Evolutionary conservation across 805 yeast species (phyloP).

Genomic region (Myxozyma monticola): DNA sequence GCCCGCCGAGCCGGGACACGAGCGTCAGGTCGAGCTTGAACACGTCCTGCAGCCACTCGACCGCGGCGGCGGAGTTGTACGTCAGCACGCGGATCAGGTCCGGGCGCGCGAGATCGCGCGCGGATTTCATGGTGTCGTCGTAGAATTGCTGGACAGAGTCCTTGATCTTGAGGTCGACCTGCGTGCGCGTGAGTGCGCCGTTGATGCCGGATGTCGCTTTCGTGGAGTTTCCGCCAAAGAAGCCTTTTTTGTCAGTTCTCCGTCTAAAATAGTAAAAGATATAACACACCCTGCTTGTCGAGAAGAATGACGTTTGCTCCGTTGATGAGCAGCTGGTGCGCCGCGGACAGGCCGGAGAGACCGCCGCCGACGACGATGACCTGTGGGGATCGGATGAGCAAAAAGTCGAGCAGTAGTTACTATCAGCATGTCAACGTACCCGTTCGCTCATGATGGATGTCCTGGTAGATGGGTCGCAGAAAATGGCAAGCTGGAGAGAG

Average conservation of each 20-base stretch:
- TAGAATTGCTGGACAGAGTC: constrained; percentile 64
- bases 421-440: no score
- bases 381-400: no score
- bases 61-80: constrained; percentile 62
- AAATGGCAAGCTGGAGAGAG: no score
- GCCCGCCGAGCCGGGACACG: constrained; percentile 81
- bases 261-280: no score
- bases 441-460: no score
- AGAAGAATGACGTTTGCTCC: constrained; percentile 56
- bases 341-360: constrained; percentile 62
- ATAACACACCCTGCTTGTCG: constrained; percentile 64
- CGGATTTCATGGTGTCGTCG: constrained; percentile 66
- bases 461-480: no score
- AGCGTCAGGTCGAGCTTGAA: constrained; percentile 63
- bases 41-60: constrained; percentile 69
- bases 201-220: constrained; percentile 70
- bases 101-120: constrained; percentile 60
- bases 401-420: no score
- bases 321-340: constrained; percentile 54
- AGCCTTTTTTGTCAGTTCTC: constrained; percentile 40
- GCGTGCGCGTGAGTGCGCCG: constrained; percentile 71
- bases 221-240: constrained; percentile 64
- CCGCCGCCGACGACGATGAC: constrained; percentile 65
- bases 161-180: constrained; percentile 48
- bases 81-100: constrained; percentile 60